phyloP scores from a whole-genome alignment of 2,329 filamentous ascomycete species.

The Alternaria rosae region DNA sequence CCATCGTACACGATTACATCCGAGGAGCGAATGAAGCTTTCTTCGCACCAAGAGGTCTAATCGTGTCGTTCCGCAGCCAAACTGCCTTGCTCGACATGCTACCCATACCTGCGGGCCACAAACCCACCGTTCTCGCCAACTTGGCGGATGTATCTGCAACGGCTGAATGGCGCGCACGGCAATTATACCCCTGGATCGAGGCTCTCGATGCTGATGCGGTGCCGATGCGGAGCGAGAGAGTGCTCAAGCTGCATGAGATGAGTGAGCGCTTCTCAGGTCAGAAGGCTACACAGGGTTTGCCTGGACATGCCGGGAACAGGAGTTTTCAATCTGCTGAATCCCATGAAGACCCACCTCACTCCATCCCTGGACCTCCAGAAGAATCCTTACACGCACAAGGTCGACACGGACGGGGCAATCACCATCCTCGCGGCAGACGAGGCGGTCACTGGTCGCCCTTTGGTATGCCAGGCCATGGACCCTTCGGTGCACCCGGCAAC shows the following conservation, averaged over 20 bases:
- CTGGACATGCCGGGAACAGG: neutral
- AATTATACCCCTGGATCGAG: conserved; percentile 42
- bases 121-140: conserved; percentile 27
- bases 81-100: conserved; percentile 28
- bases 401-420: conserved; percentile 2
- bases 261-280: conserved; percentile 13
- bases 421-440: neutral
- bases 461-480: conserved; percentile 12
- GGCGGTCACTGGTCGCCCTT: conserved; percentile 26
- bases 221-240: conserved; percentile 22
- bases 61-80: conserved; percentile 35
- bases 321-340: neutral
- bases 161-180: conserved; percentile 28
- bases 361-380: conserved; percentile 22
- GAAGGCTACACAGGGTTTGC: neutral
- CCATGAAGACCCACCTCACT: conserved; percentile 36
- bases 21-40: conserved; percentile 40
- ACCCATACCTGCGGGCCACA: conserved; percentile 33
- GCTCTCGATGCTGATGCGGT: conserved; percentile 31
- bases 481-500: conserved; percentile 15
- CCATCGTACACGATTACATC: conserved; percentile 36
- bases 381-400: neutral
- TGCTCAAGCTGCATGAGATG: conserved; percentile 27
- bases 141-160: conserved; percentile 21
- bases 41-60: conserved; percentile 42